These are phyloP conservation scores for Xylaria sp. DNA, from an alignment of 2,329 filamentous ascomycete species.

Conservation along the genomic window DNA sequence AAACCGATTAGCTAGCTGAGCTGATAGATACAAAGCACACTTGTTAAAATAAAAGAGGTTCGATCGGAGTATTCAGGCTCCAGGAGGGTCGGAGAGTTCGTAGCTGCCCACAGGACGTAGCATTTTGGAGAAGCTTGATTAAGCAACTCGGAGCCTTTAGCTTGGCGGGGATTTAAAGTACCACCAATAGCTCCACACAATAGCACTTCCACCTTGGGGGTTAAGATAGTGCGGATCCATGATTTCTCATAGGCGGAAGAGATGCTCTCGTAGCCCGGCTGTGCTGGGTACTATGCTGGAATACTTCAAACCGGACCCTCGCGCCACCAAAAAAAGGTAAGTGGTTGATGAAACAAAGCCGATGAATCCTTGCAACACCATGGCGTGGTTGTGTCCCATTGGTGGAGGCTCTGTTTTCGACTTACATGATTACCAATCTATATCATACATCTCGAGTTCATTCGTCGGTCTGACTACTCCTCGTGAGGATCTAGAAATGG, in stretches of 20 bases:
- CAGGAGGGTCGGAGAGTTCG: neutral
- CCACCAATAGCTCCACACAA: slow-evolving; percentile 20
- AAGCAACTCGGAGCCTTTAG: neutral
- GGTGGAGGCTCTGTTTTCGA: slow-evolving; percentile 7
- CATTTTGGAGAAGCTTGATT: neutral
- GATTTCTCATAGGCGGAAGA: slow-evolving; percentile 24
- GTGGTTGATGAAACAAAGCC: no score
- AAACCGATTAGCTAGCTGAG: no score
- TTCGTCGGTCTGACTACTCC: neutral
- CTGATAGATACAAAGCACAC: no score
- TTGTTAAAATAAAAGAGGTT: no score
- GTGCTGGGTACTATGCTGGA: neutral
- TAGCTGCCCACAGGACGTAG: neutral
- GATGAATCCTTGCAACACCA: no score
- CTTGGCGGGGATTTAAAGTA: slow-evolving; percentile 9
- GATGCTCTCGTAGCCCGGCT: neutral
- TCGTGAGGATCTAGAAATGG: neutral
- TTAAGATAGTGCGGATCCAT: neutral
- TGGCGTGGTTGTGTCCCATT: slow-evolving; percentile 2
- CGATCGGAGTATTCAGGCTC: no score
- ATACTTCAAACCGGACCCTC: no score
- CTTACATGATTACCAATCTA: neutral
- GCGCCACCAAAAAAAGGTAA: no score
- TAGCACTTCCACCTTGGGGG: neutral
- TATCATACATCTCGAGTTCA: neutral